phyloP scores from a whole-genome alignment of 768 basidiomycete genomes.

The Lactifluus pinguis region DNA sequence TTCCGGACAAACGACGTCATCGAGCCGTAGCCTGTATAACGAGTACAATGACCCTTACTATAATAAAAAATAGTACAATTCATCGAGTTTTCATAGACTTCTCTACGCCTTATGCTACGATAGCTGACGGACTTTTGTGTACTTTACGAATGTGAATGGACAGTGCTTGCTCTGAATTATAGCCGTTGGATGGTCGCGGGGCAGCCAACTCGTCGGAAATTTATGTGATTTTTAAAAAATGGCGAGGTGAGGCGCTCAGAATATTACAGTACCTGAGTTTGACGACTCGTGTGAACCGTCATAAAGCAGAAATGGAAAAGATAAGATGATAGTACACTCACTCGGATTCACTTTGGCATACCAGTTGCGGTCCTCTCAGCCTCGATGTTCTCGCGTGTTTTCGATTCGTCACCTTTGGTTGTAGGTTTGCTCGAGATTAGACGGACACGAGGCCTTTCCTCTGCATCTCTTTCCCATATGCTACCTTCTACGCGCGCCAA shows the following conservation, averaged over 20 bases:
- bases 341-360: background rate
- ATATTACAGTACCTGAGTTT: background rate
- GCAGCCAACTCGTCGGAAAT: no score
- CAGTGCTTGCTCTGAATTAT: background rate
- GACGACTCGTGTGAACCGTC: constrained; percentile 5
- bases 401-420: constrained; percentile 13
- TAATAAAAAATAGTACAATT: constrained; percentile 6
- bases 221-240: background rate
- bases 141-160: constrained; percentile 5
- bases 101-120: background rate
- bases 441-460: constrained; percentile 14
- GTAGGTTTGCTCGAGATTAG: constrained; percentile 7
- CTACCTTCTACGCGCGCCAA: constrained; percentile 15
- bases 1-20: background rate
- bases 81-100: background rate
- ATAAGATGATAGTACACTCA: background rate
- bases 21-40: background rate
- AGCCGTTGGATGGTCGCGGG: background rate
- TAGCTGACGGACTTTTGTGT: background rate
- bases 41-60: constrained; percentile 28
- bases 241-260: background rate
- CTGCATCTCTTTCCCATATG: constrained; percentile 18
- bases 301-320: constrained; percentile 8
- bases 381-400: constrained; percentile 25
- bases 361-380: constrained; percentile 21